phyloP scores from a whole-genome alignment of 257 asterid species.

The Fraxinus quadrangulata region DNA sequence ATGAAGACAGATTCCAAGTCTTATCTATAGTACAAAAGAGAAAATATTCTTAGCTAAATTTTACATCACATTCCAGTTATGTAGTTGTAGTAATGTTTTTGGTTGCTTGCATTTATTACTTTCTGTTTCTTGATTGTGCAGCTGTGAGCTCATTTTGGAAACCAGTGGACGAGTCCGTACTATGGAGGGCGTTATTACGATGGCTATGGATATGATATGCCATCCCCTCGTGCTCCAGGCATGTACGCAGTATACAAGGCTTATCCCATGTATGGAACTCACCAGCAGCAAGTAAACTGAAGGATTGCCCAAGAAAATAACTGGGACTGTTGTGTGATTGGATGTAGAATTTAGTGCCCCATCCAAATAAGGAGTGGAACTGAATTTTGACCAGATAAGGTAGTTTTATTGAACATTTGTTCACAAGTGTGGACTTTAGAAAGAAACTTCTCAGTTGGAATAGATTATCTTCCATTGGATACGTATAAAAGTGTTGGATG shows the following conservation, averaged over 20 bases:
- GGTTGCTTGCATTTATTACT: not conserved
- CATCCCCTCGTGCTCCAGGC: constrained; percentile 71
- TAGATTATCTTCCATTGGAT: constrained; percentile 34
- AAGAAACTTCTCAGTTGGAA: constrained; percentile 36
- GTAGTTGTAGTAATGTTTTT: no score
- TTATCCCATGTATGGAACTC: constrained; percentile 79
- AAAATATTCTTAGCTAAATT: no score
- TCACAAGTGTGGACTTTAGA: constrained; percentile 33
- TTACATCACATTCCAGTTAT: no score
- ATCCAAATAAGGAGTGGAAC: constrained; percentile 46
- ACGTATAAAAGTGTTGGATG: no score
- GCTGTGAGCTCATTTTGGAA: constrained; percentile 67
- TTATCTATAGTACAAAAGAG: no score
- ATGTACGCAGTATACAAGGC: constrained; percentile 83
- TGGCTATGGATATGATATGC: constrained; percentile 74
- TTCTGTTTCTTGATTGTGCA: constrained; percentile 35
- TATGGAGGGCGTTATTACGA: constrained; percentile 82
- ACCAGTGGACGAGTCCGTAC: constrained; percentile 81
- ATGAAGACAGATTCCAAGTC: no score
- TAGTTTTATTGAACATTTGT: constrained; percentile 49
- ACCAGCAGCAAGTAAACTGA: constrained; percentile 88
- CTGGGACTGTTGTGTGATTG: constrained; percentile 32
- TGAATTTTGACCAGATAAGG: constrained; percentile 72
- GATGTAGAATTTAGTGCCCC: constrained; percentile 40
- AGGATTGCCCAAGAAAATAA: not conserved